phyloP scores from a whole-genome alignment of 1,284 basidiomycete species.

The Thelephora terrestris region DNA sequence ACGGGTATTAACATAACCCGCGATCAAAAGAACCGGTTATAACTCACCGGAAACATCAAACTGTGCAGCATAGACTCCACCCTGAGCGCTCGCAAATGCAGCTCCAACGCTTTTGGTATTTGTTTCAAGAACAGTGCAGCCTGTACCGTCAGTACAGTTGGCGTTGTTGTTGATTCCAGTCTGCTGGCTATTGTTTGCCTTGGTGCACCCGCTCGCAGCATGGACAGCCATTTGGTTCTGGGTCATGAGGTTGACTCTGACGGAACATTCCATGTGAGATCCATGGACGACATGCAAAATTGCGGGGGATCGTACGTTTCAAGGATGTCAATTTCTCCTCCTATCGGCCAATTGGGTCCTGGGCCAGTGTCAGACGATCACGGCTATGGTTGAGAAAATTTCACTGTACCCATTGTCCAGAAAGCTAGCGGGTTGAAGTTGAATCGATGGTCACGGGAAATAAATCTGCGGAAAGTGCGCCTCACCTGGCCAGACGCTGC shows the following conservation, averaged over 20 bases:
- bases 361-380: no score
- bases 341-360: constrained; percentile 5
- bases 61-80: constrained; percentile 56
- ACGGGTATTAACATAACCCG: not conserved
- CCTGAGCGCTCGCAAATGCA: constrained; percentile 46
- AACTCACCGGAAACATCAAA: constrained; percentile 37
- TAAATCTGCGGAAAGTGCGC: no score
- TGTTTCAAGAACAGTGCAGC: constrained; percentile 44
- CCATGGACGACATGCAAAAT: constrained; percentile 13
- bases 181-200: constrained; percentile 24
- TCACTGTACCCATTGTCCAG: not conserved
- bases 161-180: constrained; percentile 24
- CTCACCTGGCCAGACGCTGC: constrained; percentile 26
- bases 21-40: constrained; percentile 7
- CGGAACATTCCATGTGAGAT: not conserved
- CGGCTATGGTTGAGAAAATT: no score
- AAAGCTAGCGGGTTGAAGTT: not conserved
- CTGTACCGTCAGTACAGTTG: constrained; percentile 35
- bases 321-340: constrained; percentile 50
- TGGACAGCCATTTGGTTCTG: constrained; percentile 41
- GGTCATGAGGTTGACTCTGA: constrained; percentile 28
- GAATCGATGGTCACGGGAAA: no score
- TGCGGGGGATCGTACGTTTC: constrained; percentile 25
- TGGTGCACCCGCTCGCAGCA: constrained; percentile 27
- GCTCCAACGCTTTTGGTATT: constrained; percentile 39